Conservation (phyloP, 192 early-diverging fungal genomes). For the Dissophora ornata region DNA sequence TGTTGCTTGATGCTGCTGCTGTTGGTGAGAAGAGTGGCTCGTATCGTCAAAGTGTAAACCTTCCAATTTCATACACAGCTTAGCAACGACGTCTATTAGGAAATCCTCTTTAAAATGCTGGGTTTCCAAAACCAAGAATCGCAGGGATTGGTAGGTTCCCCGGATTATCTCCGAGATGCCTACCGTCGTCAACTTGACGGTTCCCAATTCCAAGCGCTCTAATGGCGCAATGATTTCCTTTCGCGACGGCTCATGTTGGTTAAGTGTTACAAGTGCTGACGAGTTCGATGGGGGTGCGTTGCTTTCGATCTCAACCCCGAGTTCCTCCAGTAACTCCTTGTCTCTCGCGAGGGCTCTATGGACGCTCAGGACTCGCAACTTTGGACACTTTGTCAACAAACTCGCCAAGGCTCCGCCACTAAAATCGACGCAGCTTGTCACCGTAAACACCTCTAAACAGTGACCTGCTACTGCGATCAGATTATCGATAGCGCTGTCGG, state of each 20-base stretch:
- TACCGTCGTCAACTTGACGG: conserved; percentile 21
- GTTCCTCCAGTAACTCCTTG: conserved; percentile 30
- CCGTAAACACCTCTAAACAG: conserved; percentile 29
- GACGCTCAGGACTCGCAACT: conserved; percentile 34
- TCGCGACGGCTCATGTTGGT: too few relatives aligned
- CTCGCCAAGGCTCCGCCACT: conserved; percentile 39
- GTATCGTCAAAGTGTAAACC: conserved; percentile 24
- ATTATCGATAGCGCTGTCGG: conserved; percentile 45
- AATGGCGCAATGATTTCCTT: conserved; percentile 31
- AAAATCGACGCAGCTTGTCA: conserved; percentile 51
- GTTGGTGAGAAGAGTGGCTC: conserved; percentile 16
- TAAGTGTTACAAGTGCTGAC: too few relatives aligned
- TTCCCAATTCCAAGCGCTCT: conserved; percentile 36
- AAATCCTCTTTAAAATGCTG: conserved; percentile 39
- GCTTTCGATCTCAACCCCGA: conserved; percentile 15
- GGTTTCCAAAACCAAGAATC: conserved; percentile 32
- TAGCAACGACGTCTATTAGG: conserved; percentile 17
- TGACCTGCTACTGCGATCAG: conserved; percentile 30
- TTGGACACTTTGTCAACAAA: conserved; percentile 40
- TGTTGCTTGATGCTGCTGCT: neutral
- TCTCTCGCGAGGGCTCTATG: conserved; percentile 33
- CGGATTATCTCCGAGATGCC: conserved; percentile 30
- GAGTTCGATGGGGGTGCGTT: too few relatives aligned
- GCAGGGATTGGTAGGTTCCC: conserved; percentile 5
- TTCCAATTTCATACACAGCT: conserved; percentile 22